Percentiles rank a stretch among this genome's conserved stretches.
phyloP scores from a whole-genome alignment of 2,329 filamentous ascomycete genomes.

The Curvularia eragrostidis region DNA sequence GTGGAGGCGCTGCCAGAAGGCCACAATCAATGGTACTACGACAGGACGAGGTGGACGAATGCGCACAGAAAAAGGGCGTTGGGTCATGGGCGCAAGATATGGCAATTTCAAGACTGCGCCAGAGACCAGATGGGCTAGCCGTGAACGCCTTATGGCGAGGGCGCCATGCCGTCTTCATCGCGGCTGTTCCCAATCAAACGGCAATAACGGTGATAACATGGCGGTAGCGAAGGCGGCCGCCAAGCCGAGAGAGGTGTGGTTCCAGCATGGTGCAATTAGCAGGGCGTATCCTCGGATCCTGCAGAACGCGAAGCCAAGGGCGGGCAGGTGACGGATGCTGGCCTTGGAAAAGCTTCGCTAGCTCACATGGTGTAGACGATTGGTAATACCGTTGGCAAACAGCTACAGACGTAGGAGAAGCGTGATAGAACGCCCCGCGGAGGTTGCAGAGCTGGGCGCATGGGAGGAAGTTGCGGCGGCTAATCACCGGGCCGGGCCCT shows the following conservation, averaged over 20 bases:
- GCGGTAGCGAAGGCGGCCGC: no score
- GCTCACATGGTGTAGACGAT: neutral
- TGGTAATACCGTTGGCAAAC: neutral
- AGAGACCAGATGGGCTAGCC: conserved; percentile 9
- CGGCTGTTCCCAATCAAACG: conserved; percentile 4
- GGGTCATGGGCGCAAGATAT: neutral
- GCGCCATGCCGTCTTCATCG: conserved; percentile 8
- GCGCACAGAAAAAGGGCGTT: neutral
- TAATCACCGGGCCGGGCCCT: neutral
- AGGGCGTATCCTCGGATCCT: neutral
- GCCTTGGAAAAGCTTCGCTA: neutral
- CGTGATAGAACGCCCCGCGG: neutral
- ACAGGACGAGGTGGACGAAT: neutral
- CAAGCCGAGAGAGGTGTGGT: conserved; percentile 7
- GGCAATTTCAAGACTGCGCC: conserved; percentile 2
- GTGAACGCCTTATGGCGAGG: conserved; percentile 6
- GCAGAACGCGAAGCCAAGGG: neutral
- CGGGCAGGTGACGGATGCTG: neutral
- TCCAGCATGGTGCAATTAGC: neutral
- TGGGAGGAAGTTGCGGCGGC: conserved; percentile 3
- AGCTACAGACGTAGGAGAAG: neutral
- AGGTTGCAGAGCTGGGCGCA: neutral
- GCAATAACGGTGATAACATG: conserved; percentile 13
- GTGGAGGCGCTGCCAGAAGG: conserved; percentile 6
- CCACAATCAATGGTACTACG: conserved; percentile 6